phyloP scores from a whole-genome alignment of 306 rosid species.

The Morella rubra region DNA sequence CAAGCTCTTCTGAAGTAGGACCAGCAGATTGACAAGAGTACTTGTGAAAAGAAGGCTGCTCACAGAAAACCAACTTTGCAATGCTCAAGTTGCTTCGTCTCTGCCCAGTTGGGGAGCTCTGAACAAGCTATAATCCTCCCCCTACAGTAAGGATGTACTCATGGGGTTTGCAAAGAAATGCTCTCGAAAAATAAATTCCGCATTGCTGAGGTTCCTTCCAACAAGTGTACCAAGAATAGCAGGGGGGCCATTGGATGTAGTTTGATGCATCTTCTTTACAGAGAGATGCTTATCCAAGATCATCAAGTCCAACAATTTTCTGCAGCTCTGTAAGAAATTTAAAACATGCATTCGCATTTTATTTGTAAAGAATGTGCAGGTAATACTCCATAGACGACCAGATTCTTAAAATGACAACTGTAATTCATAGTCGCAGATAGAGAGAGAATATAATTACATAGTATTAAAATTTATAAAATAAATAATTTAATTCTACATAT shows the following conservation, averaged over 20 bases:
- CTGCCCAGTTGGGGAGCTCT: too few relatives aligned
- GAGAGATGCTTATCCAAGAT: slow-evolving; percentile 62
- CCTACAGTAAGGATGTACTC: slow-evolving; percentile 69
- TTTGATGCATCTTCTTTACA: slow-evolving; percentile 77
- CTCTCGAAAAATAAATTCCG: slow-evolving; percentile 47
- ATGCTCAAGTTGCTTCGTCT: not conserved
- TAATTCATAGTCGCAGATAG: not conserved
- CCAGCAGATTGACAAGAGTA: too few relatives aligned
- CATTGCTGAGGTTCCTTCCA: slow-evolving; percentile 40
- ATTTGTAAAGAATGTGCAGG: not conserved
- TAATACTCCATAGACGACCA: not conserved
- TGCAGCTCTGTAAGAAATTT: slow-evolving; percentile 64
- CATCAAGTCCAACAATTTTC: slow-evolving; percentile 78
- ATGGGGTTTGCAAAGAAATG: slow-evolving; percentile 81
- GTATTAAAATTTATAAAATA: too few relatives aligned
- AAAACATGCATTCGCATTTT: slow-evolving; percentile 25
- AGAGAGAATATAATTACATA: not conserved
- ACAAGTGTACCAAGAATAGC: slow-evolving; percentile 51
- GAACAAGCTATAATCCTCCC: not conserved
- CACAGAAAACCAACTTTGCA: not conserved
- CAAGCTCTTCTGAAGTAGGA: too few relatives aligned
- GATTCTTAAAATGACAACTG: not conserved
- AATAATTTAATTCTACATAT: too few relatives aligned
- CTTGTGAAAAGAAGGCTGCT: too few relatives aligned
- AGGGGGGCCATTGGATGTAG: slow-evolving; percentile 41